Base-by-base conservation (phyloP, 768 basidiomycete genomes). In the Termitomyces bulborhizus region DNA sequence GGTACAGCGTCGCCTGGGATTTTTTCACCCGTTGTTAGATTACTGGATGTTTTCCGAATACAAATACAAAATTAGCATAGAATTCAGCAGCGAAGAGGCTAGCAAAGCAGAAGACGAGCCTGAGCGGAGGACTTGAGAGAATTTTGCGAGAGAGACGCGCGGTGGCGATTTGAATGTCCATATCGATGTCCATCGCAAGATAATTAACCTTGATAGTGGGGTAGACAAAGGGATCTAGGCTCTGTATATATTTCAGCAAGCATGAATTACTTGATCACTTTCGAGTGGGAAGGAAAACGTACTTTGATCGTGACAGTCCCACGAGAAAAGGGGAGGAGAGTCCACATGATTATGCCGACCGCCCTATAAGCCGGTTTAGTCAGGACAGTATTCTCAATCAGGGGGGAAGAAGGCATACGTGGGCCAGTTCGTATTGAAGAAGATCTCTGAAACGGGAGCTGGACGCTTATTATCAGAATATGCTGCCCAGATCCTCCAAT, bases 291-390 rank as follows among this genome's bases (percentile, higher is more conserved):
- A 4, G 6, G n/a, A 27, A 9, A 21, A 32, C 66, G 34, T 36
- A 80, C 78, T 6, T 66, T 74, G 60, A 81, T 76, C 47, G 68
- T 68, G 29, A 82, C 76, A n/a, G 62, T 72, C 6, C 82, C 82
- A 26, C 81, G 67, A 64, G 76, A 76, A 68, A 82, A 82, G 1
- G 81, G 81, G 4, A 83, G 71, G 16, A 83, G 71, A 51, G 74
- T 73, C 81, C 82, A 83, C 66, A 75, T 71, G 54, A 72, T 69
- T 48, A 82, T 73, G 1, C 80, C 80, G 15, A 81, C 55, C 8
- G 66, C 71, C 47, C 76, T 78, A 52, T 21, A 53, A 2, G 7
- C 8, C 16, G 16, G 8, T 31, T 18, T 16, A 40, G 6, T 18
- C 34, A 55, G 34, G 21, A 49, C 27, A 4, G 29, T 27, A 42